These are phyloP conservation scores for Cystoisospora suis DNA, from an alignment of 169 alveolate species.

Conservation along the genomic window DNA sequence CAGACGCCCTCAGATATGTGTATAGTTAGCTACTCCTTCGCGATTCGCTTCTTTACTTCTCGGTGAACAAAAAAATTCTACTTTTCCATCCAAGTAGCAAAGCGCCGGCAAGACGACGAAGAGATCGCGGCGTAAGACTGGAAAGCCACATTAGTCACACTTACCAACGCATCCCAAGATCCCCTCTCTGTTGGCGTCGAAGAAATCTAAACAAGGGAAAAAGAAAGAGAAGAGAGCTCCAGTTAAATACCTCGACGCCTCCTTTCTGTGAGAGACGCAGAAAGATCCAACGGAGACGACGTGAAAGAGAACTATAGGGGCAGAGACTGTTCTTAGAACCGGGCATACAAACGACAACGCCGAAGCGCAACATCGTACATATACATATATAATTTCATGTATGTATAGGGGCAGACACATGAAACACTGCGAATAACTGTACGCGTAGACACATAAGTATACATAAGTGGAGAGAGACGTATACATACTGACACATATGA, in stretches of 20 bases:
- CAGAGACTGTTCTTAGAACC: too few species aligned
- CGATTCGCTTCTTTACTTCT: too few species aligned
- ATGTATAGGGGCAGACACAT: not conserved
- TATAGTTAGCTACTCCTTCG: not conserved
- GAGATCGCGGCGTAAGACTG: not conserved
- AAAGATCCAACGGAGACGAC: not conserved
- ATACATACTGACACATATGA: not conserved
- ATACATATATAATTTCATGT: not conserved
- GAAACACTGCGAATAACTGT: not conserved
- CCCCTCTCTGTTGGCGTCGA: not conserved
- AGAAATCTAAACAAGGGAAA: not conserved
- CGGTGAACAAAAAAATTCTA: too few species aligned
- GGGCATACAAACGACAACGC: not conserved
- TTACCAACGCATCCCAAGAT: conserved; percentile 1
- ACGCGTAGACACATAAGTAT: not conserved
- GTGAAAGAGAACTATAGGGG: not conserved
- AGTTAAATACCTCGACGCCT: too few species aligned
- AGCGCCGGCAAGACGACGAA: too few species aligned
- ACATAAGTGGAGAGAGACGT: not conserved
- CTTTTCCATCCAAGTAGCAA: too few species aligned
- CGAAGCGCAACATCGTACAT: not conserved
- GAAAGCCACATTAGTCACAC: not conserved
- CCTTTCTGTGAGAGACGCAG: not conserved
- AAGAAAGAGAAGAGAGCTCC: not conserved
- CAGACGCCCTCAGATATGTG: not conserved